A percentile compares a stretch with the other conserved stretches of the same genome.
phyloP scores from a whole-genome alignment of 148 eudicot species.

The Bassia scoparia region DNA sequence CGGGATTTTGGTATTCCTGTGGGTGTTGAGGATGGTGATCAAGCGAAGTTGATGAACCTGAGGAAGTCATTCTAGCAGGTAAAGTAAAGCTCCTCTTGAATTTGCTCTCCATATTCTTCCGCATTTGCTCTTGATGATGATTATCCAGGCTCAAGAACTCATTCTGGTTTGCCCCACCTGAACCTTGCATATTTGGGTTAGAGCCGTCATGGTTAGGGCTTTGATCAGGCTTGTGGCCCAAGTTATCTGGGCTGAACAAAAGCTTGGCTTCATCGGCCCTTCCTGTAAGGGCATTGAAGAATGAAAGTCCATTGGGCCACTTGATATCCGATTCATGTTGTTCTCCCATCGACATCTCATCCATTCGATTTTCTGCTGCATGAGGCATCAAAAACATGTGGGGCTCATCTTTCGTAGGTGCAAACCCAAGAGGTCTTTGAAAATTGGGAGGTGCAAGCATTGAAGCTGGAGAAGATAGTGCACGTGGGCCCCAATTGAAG shows the following conservation, averaged over 20 bases:
- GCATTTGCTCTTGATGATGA: slow-evolving; percentile 44
- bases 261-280: slow-evolving; percentile 68
- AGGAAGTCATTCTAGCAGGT: slow-evolving; percentile 75
- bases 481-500: slow-evolving; percentile 72
- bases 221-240: slow-evolving; percentile 47
- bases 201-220: slow-evolving; percentile 43
- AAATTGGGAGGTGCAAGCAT: slow-evolving; percentile 54
- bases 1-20: slow-evolving; percentile 51
- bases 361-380: slow-evolving; percentile 58
- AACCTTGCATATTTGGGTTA: slow-evolving; percentile 29
- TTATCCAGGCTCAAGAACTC: slow-evolving; percentile 79
- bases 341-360: slow-evolving; percentile 53
- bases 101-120: slow-evolving; percentile 66
- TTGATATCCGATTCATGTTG: slow-evolving; percentile 74
- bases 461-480: slow-evolving; percentile 37
- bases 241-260: slow-evolving; percentile 55
- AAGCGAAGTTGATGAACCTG: slow-evolving; percentile 77
- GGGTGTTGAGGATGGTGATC: slow-evolving; percentile 59
- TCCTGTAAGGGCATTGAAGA: slow-evolving; percentile 80
- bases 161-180: slow-evolving; percentile 37
- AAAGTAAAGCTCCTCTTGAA: slow-evolving; percentile 83
- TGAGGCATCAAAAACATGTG: slow-evolving; percentile 82
- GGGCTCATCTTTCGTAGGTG: slow-evolving; percentile 64
- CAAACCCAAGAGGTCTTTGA: slow-evolving; percentile 53
- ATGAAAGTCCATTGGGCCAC: slow-evolving; percentile 82